Evolutionary conservation across 108 stramenopile genomes (phyloP), one percentile per base, ranked within the genome.

Genomic region (Stephanodiscus triporus): DNA sequence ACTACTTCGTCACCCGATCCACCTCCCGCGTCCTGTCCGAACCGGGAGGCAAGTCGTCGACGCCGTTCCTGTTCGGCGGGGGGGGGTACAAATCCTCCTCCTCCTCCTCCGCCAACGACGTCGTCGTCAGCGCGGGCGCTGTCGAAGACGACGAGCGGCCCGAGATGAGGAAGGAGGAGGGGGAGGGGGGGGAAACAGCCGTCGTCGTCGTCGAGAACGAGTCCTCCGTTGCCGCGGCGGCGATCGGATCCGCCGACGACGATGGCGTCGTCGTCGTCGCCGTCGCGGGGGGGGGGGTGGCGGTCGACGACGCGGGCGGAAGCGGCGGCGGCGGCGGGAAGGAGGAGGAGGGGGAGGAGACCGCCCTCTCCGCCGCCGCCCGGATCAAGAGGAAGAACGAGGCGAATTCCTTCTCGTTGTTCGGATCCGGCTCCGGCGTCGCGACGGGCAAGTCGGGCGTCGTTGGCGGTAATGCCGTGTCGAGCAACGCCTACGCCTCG

Each of bases 401-500:
- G 22, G n/a, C 48, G 0, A 24, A 42, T 26, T 20, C 51, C 9
- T 65, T 73, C 27, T 55, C 43, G 14, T 16, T 65, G 3, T 64
- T 42, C 40, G 72, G 72, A 9, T 36, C 19, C 2, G 53, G 47
- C 2, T 2, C 64, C 14, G 30, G 45, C 24, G n/a, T 48, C 17
- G 6, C 68, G 13, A 26, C 34, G 20, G 38, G 50, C 51, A 40
- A 53, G 34, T 9, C 34, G 29, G 54, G 37, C 13, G 55, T 66
- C 9, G 43, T 60, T 19, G 32, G 20, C 68, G 55, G 43, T 4
- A 53, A 11, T 2, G 10, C 11, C 10, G 30, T 63, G 14, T 83
- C 82, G 16, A 70, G 76, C 76, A 91, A 91, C 66, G 81, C 84
- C 27, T 91, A 86, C 79, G 91, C 91, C 38, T 83, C 81, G 27